A percentile compares a stretch with the other conserved stretches of the same genome.
These are phyloP conservation scores for Colletotrichum brevisporum DNA, from an alignment of 2,329 filamentous ascomycete species.

Conservation along the genomic window DNA sequence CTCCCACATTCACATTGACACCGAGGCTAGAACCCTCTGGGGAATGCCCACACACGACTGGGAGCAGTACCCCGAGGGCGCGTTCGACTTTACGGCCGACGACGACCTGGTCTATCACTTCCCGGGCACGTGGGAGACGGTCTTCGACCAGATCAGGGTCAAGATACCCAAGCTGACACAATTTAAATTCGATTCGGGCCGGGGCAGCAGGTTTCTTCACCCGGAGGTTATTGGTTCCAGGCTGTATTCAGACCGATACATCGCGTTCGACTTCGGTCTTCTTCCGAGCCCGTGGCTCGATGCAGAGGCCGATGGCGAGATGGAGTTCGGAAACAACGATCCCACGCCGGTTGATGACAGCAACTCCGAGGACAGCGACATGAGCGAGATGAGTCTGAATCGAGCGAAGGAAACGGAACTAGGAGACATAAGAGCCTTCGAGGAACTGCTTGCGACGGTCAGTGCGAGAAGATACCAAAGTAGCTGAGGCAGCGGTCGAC, in stretches of 20 bases:
- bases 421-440: slow-evolving; percentile 1
- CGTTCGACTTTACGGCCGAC: slow-evolving; percentile 1
- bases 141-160: slow-evolving; percentile 43
- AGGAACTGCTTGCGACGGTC: background rate
- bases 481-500: background rate
- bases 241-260: background rate
- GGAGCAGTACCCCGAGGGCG: slow-evolving; percentile 17
- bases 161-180: slow-evolving; percentile 38
- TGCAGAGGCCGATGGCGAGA: background rate
- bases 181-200: slow-evolving; percentile 29
- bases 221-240: background rate
- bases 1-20: slow-evolving; percentile 19
- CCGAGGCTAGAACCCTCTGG: background rate
- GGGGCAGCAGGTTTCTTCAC: background rate
- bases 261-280: background rate
- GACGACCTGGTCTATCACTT: slow-evolving; percentile 23
- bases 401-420: background rate
- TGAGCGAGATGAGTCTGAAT: background rate
- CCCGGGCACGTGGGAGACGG: slow-evolving; percentile 42
- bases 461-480: background rate
- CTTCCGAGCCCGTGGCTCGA: background rate
- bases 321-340: slow-evolving; percentile 6
- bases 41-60: slow-evolving; percentile 29
- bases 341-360: background rate
- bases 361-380: too few relatives aligned